A percentile compares a stretch with the other conserved stretches of the same genome.
Conservation (phyloP, 257 asterid species). For the Nicotiana paniculata region DNA sequence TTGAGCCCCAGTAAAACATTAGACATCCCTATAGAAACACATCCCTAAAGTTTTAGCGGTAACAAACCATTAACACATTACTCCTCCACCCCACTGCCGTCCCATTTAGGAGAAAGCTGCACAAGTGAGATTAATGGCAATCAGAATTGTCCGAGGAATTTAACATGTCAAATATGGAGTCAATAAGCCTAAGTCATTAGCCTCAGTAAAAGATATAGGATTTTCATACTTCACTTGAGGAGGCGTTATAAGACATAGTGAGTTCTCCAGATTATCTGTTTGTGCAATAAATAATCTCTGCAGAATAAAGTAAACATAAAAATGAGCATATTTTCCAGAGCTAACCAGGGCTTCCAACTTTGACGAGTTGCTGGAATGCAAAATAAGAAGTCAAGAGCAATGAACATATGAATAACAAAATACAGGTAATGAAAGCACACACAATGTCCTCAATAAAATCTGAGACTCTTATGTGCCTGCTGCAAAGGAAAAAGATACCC, state of each 20-base stretch:
- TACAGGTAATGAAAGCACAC: not conserved
- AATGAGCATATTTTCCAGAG: not conserved
- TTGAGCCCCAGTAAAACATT: not conserved
- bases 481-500: not conserved
- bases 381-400: not conserved
- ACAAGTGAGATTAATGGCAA: slow-evolving; percentile 18
- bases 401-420: not conserved
- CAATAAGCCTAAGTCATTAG: not conserved
- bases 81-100: slow-evolving; percentile 67
- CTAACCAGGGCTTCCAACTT: not conserved
- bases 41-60: not conserved
- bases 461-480: not conserved
- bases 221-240: slow-evolving; percentile 63
- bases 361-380: not conserved
- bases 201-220: slow-evolving; percentile 4
- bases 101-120: slow-evolving; percentile 91
- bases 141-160: not conserved
- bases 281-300: slow-evolving; percentile 81
- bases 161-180: not conserved
- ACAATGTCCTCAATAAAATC: not conserved
- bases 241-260: slow-evolving; percentile 81
- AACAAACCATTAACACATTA: slow-evolving; percentile 48
- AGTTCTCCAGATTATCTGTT: slow-evolving; percentile 57
- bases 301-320: slow-evolving; percentile 19
- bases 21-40: not conserved